Percentiles rank a stretch among this genome's conserved stretches.
Conservation (phyloP, 1,139 yeast genomes). For the Candida labiduridarum region DNA sequence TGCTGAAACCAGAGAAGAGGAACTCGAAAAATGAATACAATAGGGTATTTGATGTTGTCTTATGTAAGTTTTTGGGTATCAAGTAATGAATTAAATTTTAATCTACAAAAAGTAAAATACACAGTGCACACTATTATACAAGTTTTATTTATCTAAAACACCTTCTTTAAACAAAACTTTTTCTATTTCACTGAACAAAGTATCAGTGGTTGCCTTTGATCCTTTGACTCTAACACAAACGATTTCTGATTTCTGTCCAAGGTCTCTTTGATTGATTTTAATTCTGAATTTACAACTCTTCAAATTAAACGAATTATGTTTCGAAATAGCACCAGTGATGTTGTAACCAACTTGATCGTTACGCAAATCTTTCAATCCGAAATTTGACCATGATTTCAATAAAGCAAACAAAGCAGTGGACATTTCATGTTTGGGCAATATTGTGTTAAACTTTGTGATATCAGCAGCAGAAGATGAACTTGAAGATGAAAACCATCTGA, state of each 20-base stretch:
- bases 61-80: background rate
- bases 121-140: constrained; percentile 7
- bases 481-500: constrained; percentile 47
- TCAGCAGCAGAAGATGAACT: constrained; percentile 27
- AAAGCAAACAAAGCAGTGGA: constrained; percentile 65
- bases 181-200: constrained; percentile 49
- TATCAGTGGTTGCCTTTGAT: constrained; percentile 42
- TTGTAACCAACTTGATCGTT: constrained; percentile 46
- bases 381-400: constrained; percentile 67
- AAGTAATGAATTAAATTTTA: background rate
- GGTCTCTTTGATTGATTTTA: constrained; percentile 43
- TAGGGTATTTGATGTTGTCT: too few species aligned
- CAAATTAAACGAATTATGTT: constrained; percentile 60
- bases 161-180: constrained; percentile 51
- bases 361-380: constrained; percentile 63
- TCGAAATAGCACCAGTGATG: constrained; percentile 63
- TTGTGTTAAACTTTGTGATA: constrained; percentile 43
- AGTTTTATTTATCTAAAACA: constrained; percentile 34
- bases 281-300: constrained; percentile 68
- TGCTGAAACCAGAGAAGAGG: constrained; percentile 8
- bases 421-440: constrained; percentile 58
- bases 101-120: background rate
- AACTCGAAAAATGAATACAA: background rate
- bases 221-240: constrained; percentile 51
- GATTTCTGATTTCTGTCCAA: constrained; percentile 47